Base-by-base conservation (phyloP, 192 early-diverging fungal genomes). In the Entomortierella lignicola region DNA sequence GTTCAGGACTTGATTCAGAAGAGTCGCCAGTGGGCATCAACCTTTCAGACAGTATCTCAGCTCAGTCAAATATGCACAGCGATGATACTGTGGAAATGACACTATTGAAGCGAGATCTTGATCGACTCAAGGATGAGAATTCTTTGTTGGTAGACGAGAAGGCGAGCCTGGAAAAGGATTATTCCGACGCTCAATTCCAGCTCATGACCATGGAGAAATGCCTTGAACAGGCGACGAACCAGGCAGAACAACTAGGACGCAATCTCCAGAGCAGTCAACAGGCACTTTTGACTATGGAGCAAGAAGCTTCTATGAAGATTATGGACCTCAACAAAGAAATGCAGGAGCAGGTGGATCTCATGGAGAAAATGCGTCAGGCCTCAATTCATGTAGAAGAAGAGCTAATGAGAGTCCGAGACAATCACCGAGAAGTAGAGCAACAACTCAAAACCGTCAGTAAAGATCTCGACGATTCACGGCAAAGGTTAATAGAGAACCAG, bases 101-200 rank as follows among this genome's bases (percentile, higher is more conserved):
- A 8, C 43, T 79, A 29, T 31, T 79, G 68, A 79, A 79, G 56
- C 54, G 75, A 1, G 75, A 79, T 23, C 18, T 79, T 11, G 75
- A 79, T 10, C 55, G 75, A 11, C 54, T 79, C 32, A 79, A 69
- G 57, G 75, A 79, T 18, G 66, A 79, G 30, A 69, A 79, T 51
- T 63, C 68, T 1, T 67, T 79, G 0, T 30, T 79, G 39, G 30
- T 61, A 23, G 75, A 69, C 10, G 62, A 69, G 26, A 79, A 77
- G 43, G 51, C 39, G 2, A 62, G 20, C 51, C 43, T 77, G 23
- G 66, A 68, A 29, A 61, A 68, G 26, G 72, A 77, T 10, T 51
- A 41, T n/a, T 42, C 72, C 1, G 75, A 79, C 25, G 43, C 61
- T 8, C 66, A 79, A n/a, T 79, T 79, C 67, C 66, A 79, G 26